Base-by-base conservation (phyloP, 257 asterid species). In the Scutellaria barbata region DNA sequence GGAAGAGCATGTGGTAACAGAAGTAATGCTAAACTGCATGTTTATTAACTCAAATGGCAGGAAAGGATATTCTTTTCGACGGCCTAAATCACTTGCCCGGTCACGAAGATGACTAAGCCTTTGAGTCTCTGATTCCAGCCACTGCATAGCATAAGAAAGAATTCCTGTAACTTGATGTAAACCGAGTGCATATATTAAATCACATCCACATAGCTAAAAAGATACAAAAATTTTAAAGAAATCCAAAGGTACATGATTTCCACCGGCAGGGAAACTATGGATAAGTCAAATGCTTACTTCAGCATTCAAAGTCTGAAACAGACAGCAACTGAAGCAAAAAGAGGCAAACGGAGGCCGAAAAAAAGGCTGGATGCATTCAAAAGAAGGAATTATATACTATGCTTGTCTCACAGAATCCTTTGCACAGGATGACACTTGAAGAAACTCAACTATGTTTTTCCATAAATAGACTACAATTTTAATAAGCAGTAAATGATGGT, bases 1-100 rank as follows among this genome's bases (percentile, higher is more conserved):
- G 48, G 48, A 43, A 43, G 12, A 43, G 48, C 10, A 43, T 30
- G 13, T 8, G 48, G 45, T 5, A 4, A 55, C 16, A 64, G 66
- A 51, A 42, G 55, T 46, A 79, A 33, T 68, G 69, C 10, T 16
- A 42, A 41, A 17, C 4, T 22, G 40, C 22, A 41, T n/a, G 50
- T 18, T 58, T 57, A 75, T 40, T 54, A 37, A 70, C 14, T 55
- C 35, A 37, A 70, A 33, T 25, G 10, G 69, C n/a, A 63, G 64
- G 37, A 80, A 91, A 95, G 98, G 99, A 95, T 92, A 95, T 95
- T 92, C 98, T 66, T 95, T 95, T 75, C 91, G 85, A 57, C 88
- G 99, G 76, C 99, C 99, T 81, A 84, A 74, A 78, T 92, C 99
- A 76, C 99, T 95, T 58, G 99, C 99, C 33, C 99, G 88, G 80